Evolutionary conservation across 2,329 filamentous ascomycete species (phyloP), one percentile per base, ranked within the genome.

Genomic region (Sclerotinia sclerotiorum): DNA sequence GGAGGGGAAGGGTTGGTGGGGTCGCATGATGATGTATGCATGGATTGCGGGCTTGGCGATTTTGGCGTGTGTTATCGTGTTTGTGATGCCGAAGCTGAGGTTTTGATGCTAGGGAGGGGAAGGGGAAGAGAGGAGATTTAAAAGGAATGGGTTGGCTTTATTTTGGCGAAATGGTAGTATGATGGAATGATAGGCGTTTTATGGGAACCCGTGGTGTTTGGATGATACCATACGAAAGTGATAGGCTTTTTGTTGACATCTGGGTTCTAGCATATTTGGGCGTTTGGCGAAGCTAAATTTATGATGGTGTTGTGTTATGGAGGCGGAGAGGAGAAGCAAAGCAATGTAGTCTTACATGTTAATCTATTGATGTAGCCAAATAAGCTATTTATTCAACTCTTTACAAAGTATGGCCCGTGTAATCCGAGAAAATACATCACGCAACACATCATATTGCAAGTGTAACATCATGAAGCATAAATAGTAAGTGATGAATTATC

Each of bases 1-100:
- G 21, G 94, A 97, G 81, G 94, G 93, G 4, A 89, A 90, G 77
- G 93, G 93, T 0, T 96, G 91, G 90, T 93, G 86, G 87, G 93
- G 90, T 27, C 39, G 7, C 65, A 86, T 97, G 82, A 83, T 94
- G 80, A 82, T 97, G 70, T 97, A 95, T 82, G 90, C 84, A 51
- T 90, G 92, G 84, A 93, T 97, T 61, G 91, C 89, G 74, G 92
- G 87, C 42, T 79, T 97, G 71, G 94, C 93, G 89, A 74, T 96
- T n/a, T 80, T 87, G 35, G 85, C 93, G 24, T 81, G 97, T 48
- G 74, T 96, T 77, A 79, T 97, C 72, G 94, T 97, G 17, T 94
- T 94, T 81, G 84, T 94, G 63, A 82, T 93, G 77, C 94, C 94
- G 0, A 98, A 97, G 82, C 80, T 97, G 77, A 85, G 94, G 75